These are phyloP conservation scores for Pichia sp. DNA, from an alignment of 1,139 yeast species.

Conservation along the genomic window DNA sequence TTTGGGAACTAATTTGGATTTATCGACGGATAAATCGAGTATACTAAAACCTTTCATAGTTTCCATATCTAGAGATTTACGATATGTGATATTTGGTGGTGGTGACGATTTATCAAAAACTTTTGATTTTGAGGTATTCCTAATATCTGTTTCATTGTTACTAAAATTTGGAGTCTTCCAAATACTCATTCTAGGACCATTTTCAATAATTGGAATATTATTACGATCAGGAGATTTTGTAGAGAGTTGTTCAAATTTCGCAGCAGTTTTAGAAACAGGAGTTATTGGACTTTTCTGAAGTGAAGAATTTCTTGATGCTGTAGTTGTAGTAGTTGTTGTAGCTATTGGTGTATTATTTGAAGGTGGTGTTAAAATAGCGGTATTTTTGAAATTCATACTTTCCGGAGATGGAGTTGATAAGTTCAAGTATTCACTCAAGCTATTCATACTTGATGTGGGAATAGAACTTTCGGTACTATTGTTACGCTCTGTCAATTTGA, in stretches of 20 bases:
- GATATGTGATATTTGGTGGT: neutral
- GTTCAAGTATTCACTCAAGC: neutral
- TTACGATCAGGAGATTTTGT: slow-evolving; percentile 3
- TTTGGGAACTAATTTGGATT: neutral
- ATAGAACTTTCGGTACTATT: slow-evolving; percentile 2
- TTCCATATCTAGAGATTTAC: neutral
- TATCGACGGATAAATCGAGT: neutral
- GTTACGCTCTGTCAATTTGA: neutral
- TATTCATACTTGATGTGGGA: neutral
- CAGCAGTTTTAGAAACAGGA: slow-evolving; percentile 10
- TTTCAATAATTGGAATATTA: neutral
- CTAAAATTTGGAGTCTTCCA: neutral
- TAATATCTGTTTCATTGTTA: no score
- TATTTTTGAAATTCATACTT: neutral
- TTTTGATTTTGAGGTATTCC: neutral
- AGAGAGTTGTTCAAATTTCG: slow-evolving; percentile 7
- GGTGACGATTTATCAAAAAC: no score
- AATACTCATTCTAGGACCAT: neutral
- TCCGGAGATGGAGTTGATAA: slow-evolving; percentile 6
- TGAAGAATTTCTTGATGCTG: neutral
- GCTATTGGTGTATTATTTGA: neutral
- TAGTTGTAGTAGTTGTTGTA: slow-evolving; percentile 2
- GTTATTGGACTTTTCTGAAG: slow-evolving; percentile 6
- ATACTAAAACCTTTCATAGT: neutral
- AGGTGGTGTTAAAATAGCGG: neutral